Evolutionary conservation across 2,329 filamentous ascomycete genomes (phyloP), one percentile per base, ranked within the genome.

Genomic region (Nigrospora osmanthi): DNA sequence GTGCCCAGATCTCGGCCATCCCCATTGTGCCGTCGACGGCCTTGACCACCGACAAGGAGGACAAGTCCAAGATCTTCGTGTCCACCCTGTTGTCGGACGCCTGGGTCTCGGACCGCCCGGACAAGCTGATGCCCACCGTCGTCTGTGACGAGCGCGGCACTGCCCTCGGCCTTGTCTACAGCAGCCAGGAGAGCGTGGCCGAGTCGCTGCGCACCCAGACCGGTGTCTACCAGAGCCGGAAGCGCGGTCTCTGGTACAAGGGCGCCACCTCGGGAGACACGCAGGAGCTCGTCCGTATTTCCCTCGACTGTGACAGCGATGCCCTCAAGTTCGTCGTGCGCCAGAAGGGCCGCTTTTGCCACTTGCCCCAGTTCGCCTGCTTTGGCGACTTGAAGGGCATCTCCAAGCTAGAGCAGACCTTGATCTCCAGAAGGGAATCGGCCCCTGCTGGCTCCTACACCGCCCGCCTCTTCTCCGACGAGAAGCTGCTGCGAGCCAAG

Each of bases 201-300:
- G 91, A 95, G 68, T 91, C 91, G 34, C 63, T 98, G 49, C 80
- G 80, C 57, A 95, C 89, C 6, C 71, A 76, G 55, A 73, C 72
- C 1, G 90, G 93, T 31, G 91, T 97, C 34, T 98, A 98, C 64
- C 89, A 96, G 67, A 97, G 91, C 70, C 79, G 93, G 43, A 97
- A 96, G 72, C 80, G 93, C 38, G 93, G 93, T 1, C 68, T 98
- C 28, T 98, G 93, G 93, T 85, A 95, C 66, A 98, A 98, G 71
- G 93, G 93, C 6, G 87, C 90, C 43, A 93, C 86, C 10, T 97
- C 91, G 44, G 93, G 93, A 13, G 90, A 97, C 62, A 88, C 87
- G 12, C 93, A 98, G 65, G 83, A 96, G 63, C 74, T 98, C 42
- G 73, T 97, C 17, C 82, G 82, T 46, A 78, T 98, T 52, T 85